These are phyloP conservation scores for Daldinia concentrica DNA, from an alignment of 495 filamentous ascomycete genomes.

Conservation along the genomic window DNA sequence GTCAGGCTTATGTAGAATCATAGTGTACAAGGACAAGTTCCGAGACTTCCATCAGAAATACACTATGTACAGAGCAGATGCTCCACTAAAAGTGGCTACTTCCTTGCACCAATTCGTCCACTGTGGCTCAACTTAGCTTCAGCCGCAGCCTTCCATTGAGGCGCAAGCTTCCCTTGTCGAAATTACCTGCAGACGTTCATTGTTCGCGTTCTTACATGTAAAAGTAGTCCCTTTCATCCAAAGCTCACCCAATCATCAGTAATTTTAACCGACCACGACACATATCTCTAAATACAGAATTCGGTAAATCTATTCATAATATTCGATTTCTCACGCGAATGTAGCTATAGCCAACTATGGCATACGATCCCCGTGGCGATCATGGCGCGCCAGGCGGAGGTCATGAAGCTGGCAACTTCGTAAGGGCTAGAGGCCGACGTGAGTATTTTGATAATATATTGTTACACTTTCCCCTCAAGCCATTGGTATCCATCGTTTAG, in stretches of 20 bases:
- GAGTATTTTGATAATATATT: constrained; percentile 39
- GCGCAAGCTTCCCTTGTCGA: constrained; percentile 19
- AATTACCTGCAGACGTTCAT: constrained; percentile 29
- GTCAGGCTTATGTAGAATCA: no score
- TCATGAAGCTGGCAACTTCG: constrained; percentile 50
- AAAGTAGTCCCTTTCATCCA: constrained; percentile 10
- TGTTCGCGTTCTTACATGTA: constrained; percentile 5
- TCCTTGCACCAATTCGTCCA: not conserved
- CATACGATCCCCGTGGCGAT: constrained; percentile 56
- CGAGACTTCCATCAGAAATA: not conserved
- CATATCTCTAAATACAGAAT: not conserved
- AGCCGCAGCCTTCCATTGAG: constrained; percentile 25
- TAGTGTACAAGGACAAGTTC: not conserved
- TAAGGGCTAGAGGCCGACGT: constrained; percentile 56
- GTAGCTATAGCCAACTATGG: constrained; percentile 46
- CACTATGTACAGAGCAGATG: no score
- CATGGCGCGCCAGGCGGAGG: constrained; percentile 49
- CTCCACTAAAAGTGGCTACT: constrained; percentile 2
- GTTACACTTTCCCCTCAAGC: not conserved
- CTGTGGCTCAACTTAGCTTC: constrained; percentile 25
- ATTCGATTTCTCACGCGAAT: constrained; percentile 10
- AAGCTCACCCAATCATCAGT: constrained; percentile 20
- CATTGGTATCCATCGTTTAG: not conserved
- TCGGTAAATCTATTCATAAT: not conserved
- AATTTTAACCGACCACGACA: constrained; percentile 13